phyloP scores from a whole-genome alignment of 768 basidiomycete genomes.

The Arthromyces matolae region DNA sequence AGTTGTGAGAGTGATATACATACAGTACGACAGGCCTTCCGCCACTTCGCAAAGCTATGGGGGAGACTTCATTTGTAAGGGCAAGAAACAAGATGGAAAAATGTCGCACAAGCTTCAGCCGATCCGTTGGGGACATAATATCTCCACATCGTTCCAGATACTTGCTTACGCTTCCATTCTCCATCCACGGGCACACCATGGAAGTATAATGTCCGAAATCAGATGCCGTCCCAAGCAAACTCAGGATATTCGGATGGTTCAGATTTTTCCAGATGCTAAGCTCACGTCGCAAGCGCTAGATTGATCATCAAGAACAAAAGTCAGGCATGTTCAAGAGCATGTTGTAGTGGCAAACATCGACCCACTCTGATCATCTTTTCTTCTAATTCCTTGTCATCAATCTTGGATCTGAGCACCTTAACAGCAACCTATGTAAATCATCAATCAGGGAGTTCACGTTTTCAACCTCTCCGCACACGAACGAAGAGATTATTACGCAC shows the following conservation, averaged over 20 bases:
- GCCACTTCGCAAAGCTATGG: constrained; percentile 36
- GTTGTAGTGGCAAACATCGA: not conserved
- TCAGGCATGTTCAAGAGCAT: not conserved
- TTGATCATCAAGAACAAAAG: not conserved
- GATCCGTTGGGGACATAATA: constrained; percentile 30
- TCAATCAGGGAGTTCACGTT: too few species aligned
- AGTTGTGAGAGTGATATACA: constrained; percentile 9
- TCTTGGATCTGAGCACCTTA: constrained; percentile 34
- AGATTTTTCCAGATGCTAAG: constrained; percentile 36
- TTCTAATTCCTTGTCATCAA: constrained; percentile 29
- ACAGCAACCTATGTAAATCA: constrained; percentile 28
- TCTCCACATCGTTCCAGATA: constrained; percentile 36
- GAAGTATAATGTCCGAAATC: constrained; percentile 35
- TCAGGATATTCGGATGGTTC: constrained; percentile 36
- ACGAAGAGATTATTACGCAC: constrained; percentile 11
- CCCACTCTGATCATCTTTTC: constrained; percentile 29
- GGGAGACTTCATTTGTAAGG: not conserved
- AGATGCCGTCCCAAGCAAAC: constrained; percentile 31
- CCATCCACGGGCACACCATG: constrained; percentile 41
- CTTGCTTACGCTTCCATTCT: constrained; percentile 34
- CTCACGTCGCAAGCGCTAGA: constrained; percentile 33
- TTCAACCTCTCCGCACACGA: too few species aligned
- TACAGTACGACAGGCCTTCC: constrained; percentile 37
- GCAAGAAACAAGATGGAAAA: not conserved
- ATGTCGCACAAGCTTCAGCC: constrained; percentile 29